Evolutionary conservation across 257 asterid species (phyloP), one percentile per base, ranked within the genome.

Genomic region (Osmanthus fragrans): DNA sequence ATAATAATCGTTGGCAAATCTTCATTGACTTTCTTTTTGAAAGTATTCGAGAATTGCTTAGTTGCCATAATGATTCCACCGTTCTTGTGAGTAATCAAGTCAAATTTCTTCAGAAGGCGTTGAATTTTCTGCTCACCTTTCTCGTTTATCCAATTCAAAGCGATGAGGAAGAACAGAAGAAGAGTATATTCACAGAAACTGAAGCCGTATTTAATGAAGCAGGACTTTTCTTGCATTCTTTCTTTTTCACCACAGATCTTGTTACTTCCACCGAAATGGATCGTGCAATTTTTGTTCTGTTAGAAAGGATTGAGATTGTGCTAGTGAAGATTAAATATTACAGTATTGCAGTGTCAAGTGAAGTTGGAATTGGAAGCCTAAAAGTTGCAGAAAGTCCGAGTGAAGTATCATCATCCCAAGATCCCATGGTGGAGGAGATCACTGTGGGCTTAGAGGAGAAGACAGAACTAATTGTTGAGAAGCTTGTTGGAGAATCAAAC

Each of bases 371-470:
- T 49, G 60, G 60, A 49, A 16, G 21, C 2, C 21, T 49, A 3
- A 21, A 10, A 49, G 21, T 49, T 49, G 60, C 60, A 15, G 60
- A 4, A 49, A 11, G 19, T 49, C 60, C 15, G 10, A 40, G 47
- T 40, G 47, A 40, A 40, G 15, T 10, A 40, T 40, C 47, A 40
- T 40, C 47, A 11, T 40, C 47, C 47, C 47, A 10, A 49, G 23
- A 4, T 49, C 60, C 21, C 21, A 16, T 49, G 21, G 18, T 12
- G 1, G 10, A 34, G 16, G 37, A 54, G n/a, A 37, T 33, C n/a
- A 5, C 29, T 40, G 76, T 81, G 33, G 81, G 81, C 15, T 37
- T 76, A 39, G 36, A 39, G 13, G 75, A 65, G 3, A 34, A 19
- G 16, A 63, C 74, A 23, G 5, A 72, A 49, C n/a, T n/a, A n/a